Percentiles rank a stretch among this genome's conserved stretches.
These are phyloP conservation scores for Metschnikowia santaceciliae DNA, from an alignment of 805 yeast species.

Conservation along the genomic window DNA sequence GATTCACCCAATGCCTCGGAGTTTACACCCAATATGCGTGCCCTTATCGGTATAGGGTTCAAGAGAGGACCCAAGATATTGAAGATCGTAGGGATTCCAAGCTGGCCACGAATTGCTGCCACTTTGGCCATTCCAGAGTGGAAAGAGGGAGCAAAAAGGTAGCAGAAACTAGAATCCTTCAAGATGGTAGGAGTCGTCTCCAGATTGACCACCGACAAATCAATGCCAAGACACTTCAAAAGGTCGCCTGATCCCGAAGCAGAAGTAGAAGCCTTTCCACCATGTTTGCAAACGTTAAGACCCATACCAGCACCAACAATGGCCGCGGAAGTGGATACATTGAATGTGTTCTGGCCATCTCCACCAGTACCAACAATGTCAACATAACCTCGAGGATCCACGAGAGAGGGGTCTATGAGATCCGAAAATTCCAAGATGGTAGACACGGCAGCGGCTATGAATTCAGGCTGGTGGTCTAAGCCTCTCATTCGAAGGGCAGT, in stretches of 20 bases:
- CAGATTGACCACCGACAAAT: slow-evolving; percentile 63
- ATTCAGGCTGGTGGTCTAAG: slow-evolving; percentile 76
- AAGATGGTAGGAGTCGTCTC: slow-evolving; percentile 58
- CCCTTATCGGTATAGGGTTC: slow-evolving; percentile 80
- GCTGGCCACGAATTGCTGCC: slow-evolving; percentile 66
- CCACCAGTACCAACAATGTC: slow-evolving; percentile 99
- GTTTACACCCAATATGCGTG: slow-evolving; percentile 88
- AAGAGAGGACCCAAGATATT: slow-evolving; percentile 90
- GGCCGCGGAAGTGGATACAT: slow-evolving; percentile 92
- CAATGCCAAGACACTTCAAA: slow-evolving; percentile 77
- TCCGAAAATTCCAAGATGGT: slow-evolving; percentile 67
- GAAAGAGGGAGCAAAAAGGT: slow-evolving; percentile 88
- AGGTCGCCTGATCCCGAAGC: slow-evolving; percentile 93
- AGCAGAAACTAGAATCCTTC: slow-evolving; percentile 52
- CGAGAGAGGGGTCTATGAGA: slow-evolving; percentile 42
- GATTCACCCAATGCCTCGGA: slow-evolving; percentile 72
- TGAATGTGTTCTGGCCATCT: slow-evolving; percentile 95
- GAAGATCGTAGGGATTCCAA: slow-evolving; percentile 92
- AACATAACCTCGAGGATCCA: slow-evolving; percentile 51
- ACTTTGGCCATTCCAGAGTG: slow-evolving; percentile 88
- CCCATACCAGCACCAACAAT: slow-evolving; percentile 91
- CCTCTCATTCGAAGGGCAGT: slow-evolving; percentile 71
- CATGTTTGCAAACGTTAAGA: slow-evolving; percentile 84
- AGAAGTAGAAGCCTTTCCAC: slow-evolving; percentile 95
- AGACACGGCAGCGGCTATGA: slow-evolving; percentile 79